phyloP scores from a whole-genome alignment of 2,329 filamentous ascomycete genomes.

The Elsinoe perseae region DNA sequence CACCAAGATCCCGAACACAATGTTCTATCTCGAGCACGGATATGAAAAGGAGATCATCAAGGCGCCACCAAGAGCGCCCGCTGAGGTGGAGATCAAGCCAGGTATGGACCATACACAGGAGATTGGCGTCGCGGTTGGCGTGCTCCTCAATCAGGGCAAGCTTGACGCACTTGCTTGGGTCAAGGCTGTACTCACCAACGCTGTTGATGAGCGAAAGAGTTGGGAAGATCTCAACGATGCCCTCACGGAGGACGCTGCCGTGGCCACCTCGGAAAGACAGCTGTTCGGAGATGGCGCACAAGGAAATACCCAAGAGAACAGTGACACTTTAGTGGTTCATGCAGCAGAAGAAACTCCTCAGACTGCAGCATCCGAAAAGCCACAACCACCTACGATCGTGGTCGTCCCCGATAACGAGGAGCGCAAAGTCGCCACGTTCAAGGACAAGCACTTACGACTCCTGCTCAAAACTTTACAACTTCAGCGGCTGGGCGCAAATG shows the following conservation, averaged over 20 bases:
- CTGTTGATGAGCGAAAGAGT: conserved; percentile 62
- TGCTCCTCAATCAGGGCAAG: conserved; percentile 72
- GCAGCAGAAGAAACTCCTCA: neutral
- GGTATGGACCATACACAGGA: conserved; percentile 57
- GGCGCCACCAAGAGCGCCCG: conserved; percentile 60
- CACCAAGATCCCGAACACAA: conserved; percentile 76
- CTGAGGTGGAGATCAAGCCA: conserved; percentile 74
- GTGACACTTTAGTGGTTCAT: neutral
- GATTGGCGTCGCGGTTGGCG: conserved; percentile 70
- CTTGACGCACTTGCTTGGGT: conserved; percentile 73
- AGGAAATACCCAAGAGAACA: conserved; percentile 13
- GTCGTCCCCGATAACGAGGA: conserved; percentile 58
- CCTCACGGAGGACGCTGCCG: conserved; percentile 20
- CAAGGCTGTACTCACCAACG: conserved; percentile 60
- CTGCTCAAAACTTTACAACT: conserved; percentile 72
- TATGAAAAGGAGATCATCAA: conserved; percentile 69
- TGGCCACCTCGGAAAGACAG: conserved; percentile 21
- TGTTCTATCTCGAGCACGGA: conserved; percentile 84
- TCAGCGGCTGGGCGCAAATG: conserved; percentile 56
- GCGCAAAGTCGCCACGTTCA: conserved; percentile 70
- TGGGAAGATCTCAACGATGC: conserved; percentile 69
- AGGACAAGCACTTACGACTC: conserved; percentile 78
- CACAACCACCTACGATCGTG: conserved; percentile 44
- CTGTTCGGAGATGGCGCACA: conserved; percentile 26
- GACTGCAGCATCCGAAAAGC: conserved; percentile 16